phyloP scores from a whole-genome alignment of 495 filamentous ascomycete species.

The Hyaloscypha bicolor region DNA sequence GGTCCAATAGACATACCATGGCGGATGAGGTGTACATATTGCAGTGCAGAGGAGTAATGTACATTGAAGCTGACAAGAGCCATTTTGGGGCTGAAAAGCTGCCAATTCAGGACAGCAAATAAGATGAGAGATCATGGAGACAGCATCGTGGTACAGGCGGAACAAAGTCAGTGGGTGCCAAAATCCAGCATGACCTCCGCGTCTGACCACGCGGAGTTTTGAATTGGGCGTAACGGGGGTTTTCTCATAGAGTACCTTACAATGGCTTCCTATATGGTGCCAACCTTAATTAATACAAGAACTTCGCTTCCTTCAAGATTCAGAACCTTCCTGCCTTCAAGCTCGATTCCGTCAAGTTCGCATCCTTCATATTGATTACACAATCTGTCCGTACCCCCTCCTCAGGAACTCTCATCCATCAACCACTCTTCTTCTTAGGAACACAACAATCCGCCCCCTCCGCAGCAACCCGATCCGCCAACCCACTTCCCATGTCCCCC shows the following conservation, averaged over 20 bases:
- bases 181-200: background rate
- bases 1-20: conserved; percentile 24
- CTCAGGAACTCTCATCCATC: background rate
- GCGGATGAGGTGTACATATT: conserved; percentile 19
- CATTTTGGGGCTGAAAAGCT: background rate
- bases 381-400: conserved; percentile 6
- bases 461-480: conserved; percentile 40
- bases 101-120: background rate
- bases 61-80: background rate
- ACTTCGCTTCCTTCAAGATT: conserved; percentile 1
- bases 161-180: background rate
- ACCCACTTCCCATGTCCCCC: conserved; percentile 26
- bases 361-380: background rate
- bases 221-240: conserved; percentile 20
- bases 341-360: background rate
- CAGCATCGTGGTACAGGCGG: conserved; percentile 3
- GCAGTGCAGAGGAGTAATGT: background rate
- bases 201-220: conserved; percentile 17
- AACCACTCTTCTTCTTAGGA: conserved; percentile 36
- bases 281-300: conserved; percentile 7
- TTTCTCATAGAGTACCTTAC: background rate
- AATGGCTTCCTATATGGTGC: background rate
- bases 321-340: too few species aligned
- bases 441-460: conserved; percentile 51
- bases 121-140: background rate